Base-by-base conservation (phyloP, 768 basidiomycete genomes). In the Russula sp. region DNA sequence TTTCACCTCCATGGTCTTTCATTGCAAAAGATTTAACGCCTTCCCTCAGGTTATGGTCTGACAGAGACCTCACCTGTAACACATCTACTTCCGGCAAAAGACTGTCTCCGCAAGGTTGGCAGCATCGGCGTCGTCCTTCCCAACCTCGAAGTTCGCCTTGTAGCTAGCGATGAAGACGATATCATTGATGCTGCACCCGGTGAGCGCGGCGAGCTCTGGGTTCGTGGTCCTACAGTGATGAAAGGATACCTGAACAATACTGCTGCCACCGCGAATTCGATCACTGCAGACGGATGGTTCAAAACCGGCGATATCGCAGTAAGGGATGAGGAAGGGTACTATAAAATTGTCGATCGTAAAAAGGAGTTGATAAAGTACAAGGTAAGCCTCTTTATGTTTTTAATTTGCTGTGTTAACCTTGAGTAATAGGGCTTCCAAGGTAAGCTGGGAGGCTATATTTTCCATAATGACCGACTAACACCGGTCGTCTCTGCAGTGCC, bases 271-370 rank as follows among this genome's bases (percentile, higher is more conserved):
- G 73, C 75, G 25, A 79, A 83, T 14, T 73, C 85, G 7, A 86
- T 95, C 65, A 89, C 87, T 0, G 72, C 73, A 0, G 87, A 90
- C 52, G 80, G 83, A 3, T 97, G 90, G 90, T 86, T 93, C 76
- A 91, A 88, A 78, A 94, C 93, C 0, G 92, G 93, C 1, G 93
- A 96, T 70, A 81, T 95, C 53, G 88, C 81, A 1, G 70, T 79
- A 18, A 73, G 82, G 13, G 87, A 92, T 63, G 60, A 72, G 2
- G 83, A 91, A 0, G 93, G 91, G 0, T 88, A 78, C 69, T 90
- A 84, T 70, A 81, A 78, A 65, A 87, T 90, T 55, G 84, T 91
- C 2, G 88, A 90, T 67, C 75, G 90, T 38, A 77, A 79, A 50
- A 90, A 90, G 63, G 89, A 89, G 67, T 73, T 89, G 25, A 85